Evolutionary conservation across 345 rosid species (phyloP), one percentile per base, ranked within the genome.

Genomic region (Geranium rotundifolium): DNA sequence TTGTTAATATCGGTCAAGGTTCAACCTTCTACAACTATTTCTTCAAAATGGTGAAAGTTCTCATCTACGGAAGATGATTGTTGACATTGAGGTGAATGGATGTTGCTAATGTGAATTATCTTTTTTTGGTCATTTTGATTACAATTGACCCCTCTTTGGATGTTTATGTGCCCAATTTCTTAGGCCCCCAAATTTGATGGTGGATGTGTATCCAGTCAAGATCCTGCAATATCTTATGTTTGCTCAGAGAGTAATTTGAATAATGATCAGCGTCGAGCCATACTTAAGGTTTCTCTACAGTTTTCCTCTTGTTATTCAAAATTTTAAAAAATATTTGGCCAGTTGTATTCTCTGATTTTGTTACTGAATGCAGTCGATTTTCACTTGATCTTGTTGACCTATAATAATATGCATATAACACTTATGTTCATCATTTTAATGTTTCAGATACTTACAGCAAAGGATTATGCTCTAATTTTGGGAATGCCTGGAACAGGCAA

Each of bases 401-500:
- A 46, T 46, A 14, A 46, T 46, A 4, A 46, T 46, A 9, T 46
- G 3, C 52, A 46, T 46, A 14, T 34, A 34, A 34, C 46, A 37
- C 16, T 46, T 46, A 46, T 46, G 14, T 65, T 56, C 72, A 62
- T 61, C 49, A 58, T 60, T 65, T 70, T 67, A 3, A 9, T 73
- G 14, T 78, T 81, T 70, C 90, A 93, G 97, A 86, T 90, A 67
- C 91, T 93, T 71, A 78, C 97, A 29, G 95, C 92, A 58, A 93
- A 79, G 83, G 96, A 93, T 79, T 93, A 93, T 75, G 85, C 97
- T 37, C 71, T 90, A 75, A 90, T 93, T 76, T 77, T 93, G 31
- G 99, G 99, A 72, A 93, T 93, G 99, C 99, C 99, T 62, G 99
- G 99, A 71, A 90, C 99, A 17, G 99, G 99, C 73, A 93, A 93